Evolutionary conservation across 1,139 yeast genomes (phyloP), one percentile per base, ranked within the genome.

Genomic region (Scheffersomyces cryptocercus): DNA sequence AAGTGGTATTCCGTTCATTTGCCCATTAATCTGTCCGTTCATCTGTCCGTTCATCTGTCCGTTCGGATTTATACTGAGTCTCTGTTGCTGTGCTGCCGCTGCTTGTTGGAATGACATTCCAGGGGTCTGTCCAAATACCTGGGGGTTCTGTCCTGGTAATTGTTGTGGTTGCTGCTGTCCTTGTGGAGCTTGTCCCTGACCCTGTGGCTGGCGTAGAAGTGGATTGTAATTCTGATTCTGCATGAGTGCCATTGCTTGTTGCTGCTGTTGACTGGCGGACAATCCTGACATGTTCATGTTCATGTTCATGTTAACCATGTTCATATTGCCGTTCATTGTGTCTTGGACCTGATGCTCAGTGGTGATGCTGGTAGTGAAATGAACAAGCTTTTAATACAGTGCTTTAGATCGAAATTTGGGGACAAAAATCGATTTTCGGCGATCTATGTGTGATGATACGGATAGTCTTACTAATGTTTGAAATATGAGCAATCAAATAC

Each of bases 281-380:
- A 46, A 31, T 30, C 50, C 48, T 8, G 35, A 40, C 49, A 47
- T 47, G 41, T 50, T 50, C 52, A 53, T 52, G 40, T 43, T 46
- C 48, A 48, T 42, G 28, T 43, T 43, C 50, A 51, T 44, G 36
- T 49, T 51, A 46, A 50, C 47, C 49, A 50, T 46, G 38, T 51
- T 51, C 37, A 49, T 40, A 42, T 51, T 51, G 35, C 53, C 50
- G 37, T 51, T 51, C 54, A 51, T 51, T 30, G 29, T 40, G 6
- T 30, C 26, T 20, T 8, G 26, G 26, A 5, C 8, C 8, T 5
- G 26, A 3, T 20, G 7, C 7, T 20, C 7, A 3, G 7, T 20
- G 26, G 8, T 20, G 7, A 20, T 20, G 26, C 26, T 20, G 26
- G 26, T 5, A 20, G 26, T 20, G 26, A 6, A 20, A 20, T 20